phyloP scores from a whole-genome alignment of 306 rosid genomes.

The Aeschynomene evenia region DNA sequence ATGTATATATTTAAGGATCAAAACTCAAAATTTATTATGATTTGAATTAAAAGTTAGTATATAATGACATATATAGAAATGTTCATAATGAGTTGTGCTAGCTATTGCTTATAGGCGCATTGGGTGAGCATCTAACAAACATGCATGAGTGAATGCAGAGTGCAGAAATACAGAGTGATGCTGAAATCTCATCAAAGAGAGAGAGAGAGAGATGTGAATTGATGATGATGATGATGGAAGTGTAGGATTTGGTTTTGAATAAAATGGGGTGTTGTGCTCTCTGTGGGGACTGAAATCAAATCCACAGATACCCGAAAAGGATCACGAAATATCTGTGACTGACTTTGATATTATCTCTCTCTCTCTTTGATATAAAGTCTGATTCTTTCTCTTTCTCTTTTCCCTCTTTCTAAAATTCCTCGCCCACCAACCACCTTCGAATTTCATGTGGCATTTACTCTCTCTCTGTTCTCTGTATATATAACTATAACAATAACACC shows the following conservation, averaged over 20 bases:
- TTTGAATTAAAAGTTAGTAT: no score
- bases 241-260: conserved; percentile 24
- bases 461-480: conserved; percentile 30
- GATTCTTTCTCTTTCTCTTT: conserved; percentile 16
- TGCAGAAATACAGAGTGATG: conserved; percentile 33
- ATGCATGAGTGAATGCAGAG: conserved; percentile 31
- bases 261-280: neutral
- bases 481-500: no score
- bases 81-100: no score
- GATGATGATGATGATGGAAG: conserved; percentile 35
- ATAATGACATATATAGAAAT: no score
- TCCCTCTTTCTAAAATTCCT: conserved; percentile 46
- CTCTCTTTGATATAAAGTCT: conserved; percentile 14
- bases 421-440: conserved; percentile 45
- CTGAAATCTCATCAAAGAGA: conserved; percentile 35
- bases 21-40: no score
- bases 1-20: no score
- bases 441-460: conserved; percentile 41
- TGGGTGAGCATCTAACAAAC: conserved; percentile 11
- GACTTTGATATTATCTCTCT: conserved; percentile 31
- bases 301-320: conserved; percentile 73
- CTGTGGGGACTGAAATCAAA: conserved; percentile 63
- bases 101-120: neutral
- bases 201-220: conserved; percentile 13
- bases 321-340: conserved; percentile 83